Conservation (phyloP, 768 basidiomycete genomes). For the Russula abietina region DNA sequence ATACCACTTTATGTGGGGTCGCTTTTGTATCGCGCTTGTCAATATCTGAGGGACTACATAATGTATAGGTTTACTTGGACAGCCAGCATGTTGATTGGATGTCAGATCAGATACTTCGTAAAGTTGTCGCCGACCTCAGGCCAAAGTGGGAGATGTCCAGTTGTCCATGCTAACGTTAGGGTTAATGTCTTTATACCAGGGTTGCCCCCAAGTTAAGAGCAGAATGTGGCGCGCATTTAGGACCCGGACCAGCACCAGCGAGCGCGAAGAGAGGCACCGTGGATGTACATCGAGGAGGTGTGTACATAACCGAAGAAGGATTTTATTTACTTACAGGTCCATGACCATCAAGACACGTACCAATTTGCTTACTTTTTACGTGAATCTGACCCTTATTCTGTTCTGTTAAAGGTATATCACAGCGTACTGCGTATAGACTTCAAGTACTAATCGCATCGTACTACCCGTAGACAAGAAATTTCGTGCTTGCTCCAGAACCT, state of each 20-base stretch:
- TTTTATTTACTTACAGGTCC: slow-evolving; percentile 3
- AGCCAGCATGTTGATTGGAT: slow-evolving; percentile 88
- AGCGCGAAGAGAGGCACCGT: slow-evolving; percentile 62
- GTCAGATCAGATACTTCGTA: slow-evolving; percentile 73
- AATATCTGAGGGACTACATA: neutral
- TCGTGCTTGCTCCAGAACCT: slow-evolving; percentile 29
- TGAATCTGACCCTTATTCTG: slow-evolving; percentile 72
- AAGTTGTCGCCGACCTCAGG: slow-evolving; percentile 72
- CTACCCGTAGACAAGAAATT: slow-evolving; percentile 38
- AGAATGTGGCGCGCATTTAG: slow-evolving; percentile 46
- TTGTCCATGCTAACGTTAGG: neutral
- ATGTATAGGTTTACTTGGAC: slow-evolving; percentile 70
- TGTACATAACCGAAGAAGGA: slow-evolving; percentile 23
- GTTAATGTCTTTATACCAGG: slow-evolving; percentile 34
- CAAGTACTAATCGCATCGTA: slow-evolving; percentile 1
- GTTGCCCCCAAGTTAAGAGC: slow-evolving; percentile 60
- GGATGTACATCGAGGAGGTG: slow-evolving; percentile 83
- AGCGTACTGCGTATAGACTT: neutral
- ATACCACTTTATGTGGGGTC: slow-evolving; percentile 70
- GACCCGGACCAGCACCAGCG: slow-evolving; percentile 36
- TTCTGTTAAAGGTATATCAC: slow-evolving; percentile 78
- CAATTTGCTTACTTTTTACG: slow-evolving; percentile 90
- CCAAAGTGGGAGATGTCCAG: slow-evolving; percentile 46
- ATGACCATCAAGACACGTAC: slow-evolving; percentile 55
- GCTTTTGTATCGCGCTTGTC: neutral